Evolutionary conservation across 148 eudicot species (phyloP), one percentile per base, ranked within the genome.

Genomic region (Vaccinium corymbosum): DNA sequence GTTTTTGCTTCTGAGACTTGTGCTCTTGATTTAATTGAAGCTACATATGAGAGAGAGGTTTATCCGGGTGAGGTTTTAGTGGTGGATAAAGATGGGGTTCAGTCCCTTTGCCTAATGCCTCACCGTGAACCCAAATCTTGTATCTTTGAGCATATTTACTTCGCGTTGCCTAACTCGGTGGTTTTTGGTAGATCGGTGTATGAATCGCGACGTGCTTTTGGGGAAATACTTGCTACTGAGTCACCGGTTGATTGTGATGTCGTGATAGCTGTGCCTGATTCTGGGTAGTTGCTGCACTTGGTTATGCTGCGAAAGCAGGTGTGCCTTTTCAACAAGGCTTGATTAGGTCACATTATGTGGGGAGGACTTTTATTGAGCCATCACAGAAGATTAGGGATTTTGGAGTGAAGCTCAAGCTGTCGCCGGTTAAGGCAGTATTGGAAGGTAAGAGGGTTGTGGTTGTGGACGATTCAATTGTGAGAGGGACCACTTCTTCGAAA

Each of bases 1-100:
- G 98, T 95, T n/a, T 95, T 95, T 42, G 98, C 98, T 1, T 93
- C 95, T 1, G 98, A 95, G 85, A 95, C 98, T 12, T 95, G 98
- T 87, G 98, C 98, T 0, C 87, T 95, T 51, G 98, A 95, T 80
- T 86, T 95, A 9, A 94, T 95, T 62, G 95, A 92, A 79, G 98
- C 98, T 6, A 86, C 91, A 0, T 92, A 90, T 66, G 98, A 93
- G 78, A 90, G 98, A 53, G 98, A 95, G 11, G 98, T 95, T 25
- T 78, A 82, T 48, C 98, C 98, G 6, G 98, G 98, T 84, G 98
- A 95, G 78, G 87, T 95, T 57, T 17, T 95, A 11, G 87, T 95
- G 50, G 97, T 95, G 16, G 97, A 94, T 59, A 92, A 95, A 72
- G 93, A 94, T n/a, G 98, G 95, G 0, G 86, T 95, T 42, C 87